phyloP scores from a whole-genome alignment of 116 monocot species.

The Iris pallida region DNA sequence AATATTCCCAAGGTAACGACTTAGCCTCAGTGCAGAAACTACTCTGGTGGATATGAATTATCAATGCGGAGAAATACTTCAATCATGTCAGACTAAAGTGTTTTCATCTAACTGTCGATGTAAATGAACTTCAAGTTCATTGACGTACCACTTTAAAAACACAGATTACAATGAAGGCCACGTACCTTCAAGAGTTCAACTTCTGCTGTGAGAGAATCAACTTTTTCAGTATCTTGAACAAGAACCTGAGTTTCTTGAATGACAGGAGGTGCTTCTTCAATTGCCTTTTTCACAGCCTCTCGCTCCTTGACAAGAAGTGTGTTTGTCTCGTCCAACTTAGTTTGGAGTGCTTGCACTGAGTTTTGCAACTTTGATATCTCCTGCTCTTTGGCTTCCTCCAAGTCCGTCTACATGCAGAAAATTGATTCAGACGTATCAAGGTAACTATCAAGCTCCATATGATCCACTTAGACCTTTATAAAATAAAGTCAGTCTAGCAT shows the following conservation, averaged over 20 bases:
- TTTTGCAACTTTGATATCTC: constrained; percentile 77
- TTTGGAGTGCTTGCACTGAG: constrained; percentile 68
- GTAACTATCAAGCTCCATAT: background rate
- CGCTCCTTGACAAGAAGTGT: constrained; percentile 63
- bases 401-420: constrained; percentile 47
- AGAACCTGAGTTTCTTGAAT: constrained; percentile 79
- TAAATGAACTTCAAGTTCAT: too few relatives aligned
- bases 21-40: background rate
- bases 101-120: too few relatives aligned
- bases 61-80: background rate
- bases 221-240: constrained; percentile 84
- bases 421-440: background rate
- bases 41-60: background rate
- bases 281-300: constrained; percentile 60
- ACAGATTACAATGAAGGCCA: background rate
- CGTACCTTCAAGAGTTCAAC: constrained; percentile 77
- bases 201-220: constrained; percentile 59
- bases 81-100: background rate
- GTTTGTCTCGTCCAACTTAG: constrained; percentile 75
- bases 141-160: too few relatives aligned
- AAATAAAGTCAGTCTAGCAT: too few relatives aligned
- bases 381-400: constrained; percentile 95
- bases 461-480: background rate
- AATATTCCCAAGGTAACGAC: background rate
- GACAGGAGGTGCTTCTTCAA: constrained; percentile 83